Conservation (phyloP, 1,284 basidiomycete species). For the Boletus holoroseus region DNA sequence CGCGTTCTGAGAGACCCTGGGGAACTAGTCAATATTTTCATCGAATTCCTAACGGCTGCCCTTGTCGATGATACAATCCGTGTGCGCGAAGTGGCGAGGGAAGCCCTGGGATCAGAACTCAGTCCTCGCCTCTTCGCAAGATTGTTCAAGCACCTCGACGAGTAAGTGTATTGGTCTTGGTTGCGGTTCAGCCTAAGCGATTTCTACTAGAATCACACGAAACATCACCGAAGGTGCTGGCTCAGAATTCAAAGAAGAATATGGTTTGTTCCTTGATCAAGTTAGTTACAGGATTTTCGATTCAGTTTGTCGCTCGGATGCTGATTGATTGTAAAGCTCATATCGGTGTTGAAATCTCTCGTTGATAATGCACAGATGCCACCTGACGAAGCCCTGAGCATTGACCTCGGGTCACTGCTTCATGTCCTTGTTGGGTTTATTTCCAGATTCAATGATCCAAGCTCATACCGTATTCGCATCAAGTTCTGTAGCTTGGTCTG, state of each 20-base stretch:
- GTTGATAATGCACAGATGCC: conserved; percentile 66
- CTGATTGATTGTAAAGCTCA: conserved; percentile 45
- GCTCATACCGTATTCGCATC: conserved; percentile 60
- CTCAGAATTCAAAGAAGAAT: conserved; percentile 47
- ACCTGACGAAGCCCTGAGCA: conserved; percentile 56
- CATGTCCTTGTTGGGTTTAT: conserved; percentile 63
- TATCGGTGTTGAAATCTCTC: conserved; percentile 69
- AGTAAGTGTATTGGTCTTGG: conserved; percentile 43
- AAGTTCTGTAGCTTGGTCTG: conserved; percentile 77
- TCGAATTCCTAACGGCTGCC: conserved; percentile 66
- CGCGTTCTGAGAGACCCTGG: conserved; percentile 55
- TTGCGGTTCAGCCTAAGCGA: neutral
- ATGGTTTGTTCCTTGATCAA: conserved; percentile 71
- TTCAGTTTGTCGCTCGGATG: conserved; percentile 1
- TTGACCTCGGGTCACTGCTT: conserved; percentile 68
- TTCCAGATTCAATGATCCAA: conserved; percentile 52
- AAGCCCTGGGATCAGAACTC: conserved; percentile 76
- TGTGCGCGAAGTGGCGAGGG: conserved; percentile 70
- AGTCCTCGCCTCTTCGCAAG: conserved; percentile 62
- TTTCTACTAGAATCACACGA: conserved; percentile 40
- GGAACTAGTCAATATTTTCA: conserved; percentile 57
- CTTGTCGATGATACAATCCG: conserved; percentile 59
- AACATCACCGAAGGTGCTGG: conserved; percentile 43
- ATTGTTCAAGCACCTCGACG: conserved; percentile 67
- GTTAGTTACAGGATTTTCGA: conserved; percentile 34